phyloP scores from a whole-genome alignment of 176 grass and related monocot genomes.

The Oryza australiensis region DNA sequence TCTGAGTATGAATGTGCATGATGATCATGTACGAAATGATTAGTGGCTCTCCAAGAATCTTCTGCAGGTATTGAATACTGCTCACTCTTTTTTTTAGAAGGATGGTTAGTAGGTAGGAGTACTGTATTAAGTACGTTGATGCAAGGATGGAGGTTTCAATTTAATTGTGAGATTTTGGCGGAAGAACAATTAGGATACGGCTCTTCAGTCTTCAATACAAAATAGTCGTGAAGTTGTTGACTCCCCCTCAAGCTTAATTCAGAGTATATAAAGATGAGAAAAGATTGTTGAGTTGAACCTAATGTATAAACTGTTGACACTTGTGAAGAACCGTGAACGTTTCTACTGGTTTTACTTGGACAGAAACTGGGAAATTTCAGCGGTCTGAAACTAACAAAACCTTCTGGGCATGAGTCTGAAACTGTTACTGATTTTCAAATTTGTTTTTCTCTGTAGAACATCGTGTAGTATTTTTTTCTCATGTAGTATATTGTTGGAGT shows the following conservation, averaged over 20 bases:
- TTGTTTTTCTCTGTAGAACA: not conserved
- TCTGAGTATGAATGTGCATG: not conserved
- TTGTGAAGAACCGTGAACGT: not conserved
- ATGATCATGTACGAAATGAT: not conserved
- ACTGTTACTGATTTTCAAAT: not conserved
- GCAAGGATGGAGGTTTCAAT: not conserved
- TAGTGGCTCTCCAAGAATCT: not conserved
- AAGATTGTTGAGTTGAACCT: not conserved
- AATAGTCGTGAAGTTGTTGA: conserved; percentile 22
- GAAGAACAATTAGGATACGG: not conserved
- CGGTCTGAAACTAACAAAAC: not conserved
- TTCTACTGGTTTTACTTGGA: not conserved
- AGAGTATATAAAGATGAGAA: not conserved
- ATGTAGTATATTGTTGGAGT: not conserved
- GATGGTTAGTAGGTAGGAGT: not conserved
- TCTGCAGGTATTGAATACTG: not conserved
- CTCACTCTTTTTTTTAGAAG: conserved; percentile 8
- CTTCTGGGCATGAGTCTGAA: not conserved
- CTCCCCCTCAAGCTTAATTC: not conserved
- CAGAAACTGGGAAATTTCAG: not conserved
- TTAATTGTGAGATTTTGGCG: not conserved
- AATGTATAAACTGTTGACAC: too few species aligned
- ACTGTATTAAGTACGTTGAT: not conserved
- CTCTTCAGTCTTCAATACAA: not conserved
- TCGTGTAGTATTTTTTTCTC: not conserved